These are phyloP conservation scores for Barnettozyma salicaria DNA, from an alignment of 805 yeast genomes.

Conservation along the genomic window DNA sequence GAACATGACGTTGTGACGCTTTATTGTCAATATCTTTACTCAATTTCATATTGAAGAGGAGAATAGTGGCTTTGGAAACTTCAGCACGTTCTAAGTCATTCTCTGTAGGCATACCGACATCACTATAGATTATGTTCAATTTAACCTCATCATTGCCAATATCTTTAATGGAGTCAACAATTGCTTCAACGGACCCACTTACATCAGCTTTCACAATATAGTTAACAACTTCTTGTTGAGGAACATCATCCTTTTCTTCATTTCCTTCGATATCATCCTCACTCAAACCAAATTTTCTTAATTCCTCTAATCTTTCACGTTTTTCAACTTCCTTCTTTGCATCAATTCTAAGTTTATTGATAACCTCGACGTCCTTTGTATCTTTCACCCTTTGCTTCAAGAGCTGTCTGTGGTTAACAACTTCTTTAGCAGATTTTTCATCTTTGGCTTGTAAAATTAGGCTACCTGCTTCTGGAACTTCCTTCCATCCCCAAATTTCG, in stretches of 20 bases:
- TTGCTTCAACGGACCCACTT: slow-evolving; percentile 92
- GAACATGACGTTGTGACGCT: slow-evolving; percentile 54
- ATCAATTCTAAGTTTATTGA: slow-evolving; percentile 61
- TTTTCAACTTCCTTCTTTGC: slow-evolving; percentile 46
- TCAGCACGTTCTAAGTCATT: slow-evolving; percentile 63
- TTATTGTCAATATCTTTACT: slow-evolving; percentile 52
- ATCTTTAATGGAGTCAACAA: slow-evolving; percentile 68
- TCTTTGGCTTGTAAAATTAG: slow-evolving; percentile 67
- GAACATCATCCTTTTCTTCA: slow-evolving; percentile 19
- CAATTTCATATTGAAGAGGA: slow-evolving; percentile 71
- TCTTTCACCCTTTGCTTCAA: slow-evolving; percentile 55
- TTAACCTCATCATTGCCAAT: slow-evolving; percentile 85
- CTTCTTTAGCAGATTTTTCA: slow-evolving; percentile 73
- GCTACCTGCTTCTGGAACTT: slow-evolving; percentile 87
- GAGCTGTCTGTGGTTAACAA: slow-evolving; percentile 56
- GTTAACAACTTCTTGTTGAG: slow-evolving; percentile 34
- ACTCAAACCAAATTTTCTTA: slow-evolving; percentile 57
- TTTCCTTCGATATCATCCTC: slow-evolving; percentile 22
- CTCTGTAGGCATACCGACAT: slow-evolving; percentile 73
- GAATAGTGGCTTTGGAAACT: slow-evolving; percentile 62
- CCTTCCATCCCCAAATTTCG: slow-evolving; percentile 92
- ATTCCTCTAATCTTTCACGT: slow-evolving; percentile 48
- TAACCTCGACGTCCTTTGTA: slow-evolving; percentile 56
- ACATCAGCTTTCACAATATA: slow-evolving; percentile 88
- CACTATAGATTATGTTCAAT: slow-evolving; percentile 61